Evolutionary conservation across 805 yeast species (phyloP).

Genomic region (Clavispora fructus): DNA sequence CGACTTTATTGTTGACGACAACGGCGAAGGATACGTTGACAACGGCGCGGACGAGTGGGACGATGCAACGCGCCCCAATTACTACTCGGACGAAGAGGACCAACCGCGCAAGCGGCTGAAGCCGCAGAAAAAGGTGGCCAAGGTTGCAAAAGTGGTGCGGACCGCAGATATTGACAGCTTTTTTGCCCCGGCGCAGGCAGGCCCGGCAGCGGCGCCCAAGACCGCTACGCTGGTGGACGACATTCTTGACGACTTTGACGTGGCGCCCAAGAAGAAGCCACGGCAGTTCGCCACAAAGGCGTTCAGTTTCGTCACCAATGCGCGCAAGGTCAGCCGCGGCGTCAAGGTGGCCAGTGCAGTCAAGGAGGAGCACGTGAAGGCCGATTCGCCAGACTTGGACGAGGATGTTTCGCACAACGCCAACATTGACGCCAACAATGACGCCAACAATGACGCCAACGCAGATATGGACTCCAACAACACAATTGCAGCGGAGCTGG

Average conservation of each 20-base stretch:
- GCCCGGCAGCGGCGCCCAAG: conserved; percentile 20
- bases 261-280: conserved; percentile 7
- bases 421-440: no score
- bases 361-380: conserved; percentile 9
- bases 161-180: conserved; percentile 48
- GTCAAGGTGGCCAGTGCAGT: conserved; percentile 3
- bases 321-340: not conserved
- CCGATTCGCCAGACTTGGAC: not conserved
- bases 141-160: conserved; percentile 35
- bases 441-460: no score
- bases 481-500: no score
- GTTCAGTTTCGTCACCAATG: conserved; percentile 23
- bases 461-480: no score
- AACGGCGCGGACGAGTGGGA: conserved; percentile 93
- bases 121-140: conserved; percentile 18
- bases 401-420: no score
- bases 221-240: conserved; percentile 17
- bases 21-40: conserved; percentile 91
- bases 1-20: conserved; percentile 91
- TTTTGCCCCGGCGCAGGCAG: conserved; percentile 29
- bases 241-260: conserved; percentile 15
- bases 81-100: conserved; percentile 54
- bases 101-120: conserved; percentile 22
- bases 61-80: conserved; percentile 41
- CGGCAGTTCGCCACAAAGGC: conserved; percentile 29